Evolutionary conservation across 176 grass and related monocot genomes (phyloP), one percentile per base, ranked within the genome.

Genomic region (Puya raimondii): DNA sequence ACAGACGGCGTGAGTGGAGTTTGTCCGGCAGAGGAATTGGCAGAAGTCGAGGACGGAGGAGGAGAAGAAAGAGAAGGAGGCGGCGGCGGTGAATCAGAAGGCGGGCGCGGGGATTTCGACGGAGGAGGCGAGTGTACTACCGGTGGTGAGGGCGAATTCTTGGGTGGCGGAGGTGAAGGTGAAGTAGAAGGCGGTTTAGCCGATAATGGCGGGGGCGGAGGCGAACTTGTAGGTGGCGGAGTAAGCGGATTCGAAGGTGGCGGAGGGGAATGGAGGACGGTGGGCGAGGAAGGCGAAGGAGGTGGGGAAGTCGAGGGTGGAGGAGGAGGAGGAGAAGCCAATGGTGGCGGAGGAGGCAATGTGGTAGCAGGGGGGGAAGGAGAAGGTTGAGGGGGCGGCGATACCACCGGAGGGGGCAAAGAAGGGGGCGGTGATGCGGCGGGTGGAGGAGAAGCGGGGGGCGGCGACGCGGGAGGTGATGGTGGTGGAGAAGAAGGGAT

Each of bases 401-500:
- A 77, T 2, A 82, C 69, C 2, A 79, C 73, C 0, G 79, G 68
- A 12, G 71, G 58, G 12, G 70, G 70, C 17, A 79, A 77, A 71
- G 18, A 12, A 0, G 76, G 53, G 66, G 66, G 75, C 64, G 66
- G 18, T 15, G 85, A 82, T 3, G 78, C 12, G 2, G 23, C 78
- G 22, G 76, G 75, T 13, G 86, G 63, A 12, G 70, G n/a, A 27
- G 14, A 54, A 0, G 53, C 48, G 6, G 80, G 85, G 3, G 90
- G 89, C 52, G 88, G 75, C 3, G 85, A 68, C 70, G 20, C 76
- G 9, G 49, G 16, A 1, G 90, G 71, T 12, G 80, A 70, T 4
- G 78, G 64, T 4, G 64, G 51, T 23, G 75, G 80, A n/a, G 71
- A 76, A 8, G 77, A 42, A 10, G 74, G 13, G 0, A 26, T 21